phyloP scores from a whole-genome alignment of 768 basidiomycete species.

The Floccularia luteovirens region DNA sequence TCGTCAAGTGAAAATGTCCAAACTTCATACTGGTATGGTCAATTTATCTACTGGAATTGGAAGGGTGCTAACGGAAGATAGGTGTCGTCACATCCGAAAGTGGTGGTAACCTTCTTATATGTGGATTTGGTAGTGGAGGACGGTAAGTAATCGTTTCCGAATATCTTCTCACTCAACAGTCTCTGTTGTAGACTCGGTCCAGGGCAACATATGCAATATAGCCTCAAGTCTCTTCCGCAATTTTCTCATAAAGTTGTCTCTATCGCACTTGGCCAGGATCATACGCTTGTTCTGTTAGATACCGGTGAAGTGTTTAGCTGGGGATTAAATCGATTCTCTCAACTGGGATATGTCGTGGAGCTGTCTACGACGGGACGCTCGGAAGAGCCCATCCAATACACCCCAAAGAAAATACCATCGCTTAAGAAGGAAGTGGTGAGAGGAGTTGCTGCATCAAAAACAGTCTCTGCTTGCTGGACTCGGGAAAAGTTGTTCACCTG shows the following conservation, averaged over 20 bases:
- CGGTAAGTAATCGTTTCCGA: slow-evolving; percentile 37
- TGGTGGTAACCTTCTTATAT: slow-evolving; percentile 69
- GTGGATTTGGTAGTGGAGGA: slow-evolving; percentile 87
- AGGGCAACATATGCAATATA: slow-evolving; percentile 72
- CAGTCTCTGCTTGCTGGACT: slow-evolving; percentile 88
- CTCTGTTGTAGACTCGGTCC: slow-evolving; percentile 51
- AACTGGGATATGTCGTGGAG: slow-evolving; percentile 84
- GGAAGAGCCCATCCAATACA: slow-evolving; percentile 73
- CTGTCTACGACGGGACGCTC: slow-evolving; percentile 28
- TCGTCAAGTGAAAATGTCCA: slow-evolving; percentile 72
- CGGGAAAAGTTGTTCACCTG: slow-evolving; percentile 68
- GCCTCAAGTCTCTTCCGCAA: slow-evolving; percentile 52
- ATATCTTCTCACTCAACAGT: slow-evolving; percentile 1
- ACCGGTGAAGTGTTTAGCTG: slow-evolving; percentile 83
- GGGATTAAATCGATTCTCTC: slow-evolving; percentile 85
- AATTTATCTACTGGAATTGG: neutral
- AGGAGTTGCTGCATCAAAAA: slow-evolving; percentile 84
- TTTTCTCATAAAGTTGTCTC: slow-evolving; percentile 49
- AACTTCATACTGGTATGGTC: slow-evolving; percentile 71
- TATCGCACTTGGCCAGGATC: slow-evolving; percentile 89
- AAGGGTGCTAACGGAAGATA: slow-evolving; percentile 16
- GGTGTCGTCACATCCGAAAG: slow-evolving; percentile 66
- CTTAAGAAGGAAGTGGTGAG: slow-evolving; percentile 72
- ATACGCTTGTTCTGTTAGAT: slow-evolving; percentile 80
- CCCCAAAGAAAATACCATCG: slow-evolving; percentile 69